These are phyloP conservation scores for Malus orientalis DNA, from an alignment of 306 rosid species.

Conservation along the genomic window DNA sequence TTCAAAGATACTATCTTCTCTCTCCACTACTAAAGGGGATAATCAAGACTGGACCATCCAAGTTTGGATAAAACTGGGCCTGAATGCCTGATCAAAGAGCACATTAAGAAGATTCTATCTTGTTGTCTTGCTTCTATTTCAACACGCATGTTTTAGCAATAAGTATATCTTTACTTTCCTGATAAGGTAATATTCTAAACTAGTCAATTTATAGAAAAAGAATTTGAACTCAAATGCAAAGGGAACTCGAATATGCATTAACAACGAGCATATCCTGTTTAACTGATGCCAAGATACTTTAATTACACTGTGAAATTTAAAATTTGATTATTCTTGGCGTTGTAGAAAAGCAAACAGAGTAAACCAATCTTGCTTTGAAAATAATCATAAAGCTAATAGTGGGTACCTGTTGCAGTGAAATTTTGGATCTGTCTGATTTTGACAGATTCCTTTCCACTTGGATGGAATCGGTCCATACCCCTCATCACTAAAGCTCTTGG, in stretches of 20 bases:
- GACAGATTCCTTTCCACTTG: constrained; percentile 79
- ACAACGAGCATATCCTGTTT: not conserved
- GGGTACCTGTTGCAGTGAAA: constrained; percentile 74
- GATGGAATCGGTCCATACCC: constrained; percentile 76
- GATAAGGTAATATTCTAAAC: too few relatives aligned
- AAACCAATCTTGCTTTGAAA: not conserved
- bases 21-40: not conserved
- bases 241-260: too few relatives aligned
- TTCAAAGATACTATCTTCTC: constrained; percentile 7
- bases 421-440: constrained; percentile 30
- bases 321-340: not conserved
- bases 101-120: not conserved
- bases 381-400: not conserved
- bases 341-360: not conserved
- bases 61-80: constrained; percentile 6
- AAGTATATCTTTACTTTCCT: not conserved
- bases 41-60: constrained; percentile 5
- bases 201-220: too few relatives aligned
- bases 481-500: constrained; percentile 61
- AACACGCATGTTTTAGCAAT: not conserved
- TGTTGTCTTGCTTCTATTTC: not conserved
- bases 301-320: not conserved
- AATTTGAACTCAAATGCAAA: not conserved
- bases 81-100: too few relatives aligned
- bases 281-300: not conserved